phyloP scores from a whole-genome alignment of 2,329 filamentous ascomycete genomes.

The Blastomyces percursus region DNA sequence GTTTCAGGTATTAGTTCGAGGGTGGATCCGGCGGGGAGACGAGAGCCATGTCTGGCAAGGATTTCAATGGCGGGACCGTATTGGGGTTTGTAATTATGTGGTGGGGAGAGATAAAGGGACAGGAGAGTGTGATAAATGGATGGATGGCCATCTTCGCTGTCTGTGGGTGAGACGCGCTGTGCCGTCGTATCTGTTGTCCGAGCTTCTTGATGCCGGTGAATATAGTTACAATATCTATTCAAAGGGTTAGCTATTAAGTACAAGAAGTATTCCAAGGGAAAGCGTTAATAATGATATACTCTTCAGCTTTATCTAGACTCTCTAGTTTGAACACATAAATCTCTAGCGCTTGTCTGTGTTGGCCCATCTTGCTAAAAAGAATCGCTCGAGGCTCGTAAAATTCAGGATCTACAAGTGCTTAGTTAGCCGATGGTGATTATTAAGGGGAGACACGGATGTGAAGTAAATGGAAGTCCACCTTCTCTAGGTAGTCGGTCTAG shows the following conservation, averaged over 20 bases:
- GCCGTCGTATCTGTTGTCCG: conserved; percentile 26
- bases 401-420: conserved; percentile 51
- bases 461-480: conserved; percentile 42
- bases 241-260: not conserved
- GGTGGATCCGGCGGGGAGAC: conserved; percentile 77
- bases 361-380: conserved; percentile 85
- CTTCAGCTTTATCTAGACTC: conserved; percentile 81
- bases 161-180: conserved; percentile 32
- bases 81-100: conserved; percentile 58
- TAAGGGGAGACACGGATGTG: not conserved
- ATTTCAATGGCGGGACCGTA: conserved; percentile 72
- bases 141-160: conserved; percentile 44
- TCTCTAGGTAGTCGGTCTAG: conserved; percentile 69
- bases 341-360: conserved; percentile 89
- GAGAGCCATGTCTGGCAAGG: conserved; percentile 83
- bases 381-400: conserved; percentile 88
- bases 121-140: conserved; percentile 90
- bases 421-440: not conserved
- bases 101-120: conserved; percentile 76
- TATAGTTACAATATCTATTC: conserved; percentile 71
- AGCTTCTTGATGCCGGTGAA: conserved; percentile 50
- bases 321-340: conserved; percentile 94
- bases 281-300: conserved; percentile 32
- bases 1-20: conserved; percentile 73
- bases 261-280: conserved; percentile 14